Evolutionary conservation across 257 asterid genomes (phyloP).

Genomic region (Euphrasia confusa): DNA sequence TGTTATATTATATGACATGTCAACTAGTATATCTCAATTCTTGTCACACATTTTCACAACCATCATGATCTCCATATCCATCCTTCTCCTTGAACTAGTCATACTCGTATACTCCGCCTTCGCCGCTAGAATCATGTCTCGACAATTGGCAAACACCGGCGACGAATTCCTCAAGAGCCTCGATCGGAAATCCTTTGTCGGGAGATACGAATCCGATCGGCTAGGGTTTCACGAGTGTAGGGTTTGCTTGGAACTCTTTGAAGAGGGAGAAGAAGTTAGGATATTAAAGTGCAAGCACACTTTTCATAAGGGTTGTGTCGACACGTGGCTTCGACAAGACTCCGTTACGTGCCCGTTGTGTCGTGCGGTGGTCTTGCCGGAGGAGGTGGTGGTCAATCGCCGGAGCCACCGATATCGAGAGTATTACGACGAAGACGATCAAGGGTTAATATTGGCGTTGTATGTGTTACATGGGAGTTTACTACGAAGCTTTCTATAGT

Average conservation of each 20-base stretch:
- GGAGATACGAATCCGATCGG: slow-evolving; percentile 22
- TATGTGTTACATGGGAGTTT: slow-evolving; percentile 46
- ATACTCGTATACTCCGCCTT: slow-evolving; percentile 33
- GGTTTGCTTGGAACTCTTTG: slow-evolving; percentile 48
- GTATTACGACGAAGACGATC: slow-evolving; percentile 27
- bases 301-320: slow-evolving; percentile 58
- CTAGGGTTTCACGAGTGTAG: slow-evolving; percentile 30
- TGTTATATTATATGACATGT: slow-evolving; percentile 26
- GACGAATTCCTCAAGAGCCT: slow-evolving; percentile 45
- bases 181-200: slow-evolving; percentile 43
- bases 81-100: slow-evolving; percentile 43
- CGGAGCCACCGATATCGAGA: background rate
- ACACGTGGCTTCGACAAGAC: slow-evolving; percentile 60
- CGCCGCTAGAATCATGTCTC: slow-evolving; percentile 17
- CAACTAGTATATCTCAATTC: slow-evolving; percentile 35
- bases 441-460: slow-evolving; percentile 40
- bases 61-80: slow-evolving; percentile 38
- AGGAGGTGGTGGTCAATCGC: slow-evolving; percentile 34
- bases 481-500: too few relatives aligned
- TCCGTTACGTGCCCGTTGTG: slow-evolving; percentile 64
- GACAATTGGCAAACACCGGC: slow-evolving; percentile 35
- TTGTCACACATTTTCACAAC: slow-evolving; percentile 36
- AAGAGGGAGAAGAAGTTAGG: slow-evolving; percentile 56
- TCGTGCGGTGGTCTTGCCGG: slow-evolving; percentile 51
- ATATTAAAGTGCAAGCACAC: slow-evolving; percentile 53